Percentiles rank a stretch among this genome's conserved stretches.
Evolutionary conservation across 441 rosid species (phyloP).

Genomic region (Francoa sonchifolia): DNA sequence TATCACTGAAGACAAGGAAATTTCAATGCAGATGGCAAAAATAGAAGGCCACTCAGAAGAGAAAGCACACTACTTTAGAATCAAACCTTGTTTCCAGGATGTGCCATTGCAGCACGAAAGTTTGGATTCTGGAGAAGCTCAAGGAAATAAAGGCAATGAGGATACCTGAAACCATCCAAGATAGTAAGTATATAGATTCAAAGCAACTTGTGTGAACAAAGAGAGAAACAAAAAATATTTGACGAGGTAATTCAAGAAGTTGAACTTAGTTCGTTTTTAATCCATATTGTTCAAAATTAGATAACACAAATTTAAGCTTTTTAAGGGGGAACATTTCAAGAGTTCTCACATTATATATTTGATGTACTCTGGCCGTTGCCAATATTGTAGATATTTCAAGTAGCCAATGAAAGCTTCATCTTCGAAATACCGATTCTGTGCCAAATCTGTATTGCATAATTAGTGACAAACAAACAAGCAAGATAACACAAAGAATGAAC

Average conservation of each 20-base stretch:
- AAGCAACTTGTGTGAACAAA: no score
- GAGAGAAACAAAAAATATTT: neutral
- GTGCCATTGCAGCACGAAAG: conserved; percentile 91
- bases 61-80: conserved; percentile 8
- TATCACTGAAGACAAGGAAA: no score
- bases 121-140: conserved; percentile 89
- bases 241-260: no score
- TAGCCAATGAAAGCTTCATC: conserved; percentile 94
- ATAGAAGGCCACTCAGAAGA: neutral
- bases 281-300: no score
- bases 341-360: conserved; percentile 77
- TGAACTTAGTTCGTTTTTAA: no score
- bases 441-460: conserved; percentile 52
- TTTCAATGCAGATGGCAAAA: no score
- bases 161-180: conserved; percentile 57
- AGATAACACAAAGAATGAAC: neutral
- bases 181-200: conserved; percentile 8
- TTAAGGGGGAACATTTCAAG: conserved; percentile 2
- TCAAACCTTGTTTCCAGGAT: conserved; percentile 85
- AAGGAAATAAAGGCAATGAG: conserved; percentile 80
- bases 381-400: conserved; percentile 89
- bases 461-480: conserved; percentile 7
- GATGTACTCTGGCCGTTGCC: conserved; percentile 86
- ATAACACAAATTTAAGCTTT: no score
- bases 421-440: conserved; percentile 94